Base-by-base conservation (phyloP, 225 moss, liverwort and hornwort genomes). In the Physcomitrium patens region DNA sequence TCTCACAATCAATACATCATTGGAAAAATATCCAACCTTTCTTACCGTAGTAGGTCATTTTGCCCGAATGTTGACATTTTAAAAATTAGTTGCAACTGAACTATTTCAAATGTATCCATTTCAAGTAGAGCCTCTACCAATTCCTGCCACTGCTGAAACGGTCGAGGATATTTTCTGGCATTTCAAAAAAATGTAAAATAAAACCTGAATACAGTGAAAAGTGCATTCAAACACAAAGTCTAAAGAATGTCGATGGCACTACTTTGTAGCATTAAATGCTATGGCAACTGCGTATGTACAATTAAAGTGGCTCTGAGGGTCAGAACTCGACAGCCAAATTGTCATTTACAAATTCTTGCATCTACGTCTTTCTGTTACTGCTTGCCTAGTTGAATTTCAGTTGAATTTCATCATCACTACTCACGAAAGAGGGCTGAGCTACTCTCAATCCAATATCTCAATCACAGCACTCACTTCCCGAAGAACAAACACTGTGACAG, bases 401-500 rank as follows among this genome's bases (percentile, higher is more conserved):
- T 80, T 68, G 77, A 70, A 80, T 26, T 43, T 57, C 13, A 19
- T 67, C 14, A 59, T 23, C 69, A 65, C 51, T 58, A 22, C 10
- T 58, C 24, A 26, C 23, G 9, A 41, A 52, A 64, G 24, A 65
- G 14, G 53, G 12, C 41, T 73, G 54, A 73, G 59, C 62, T 80
- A 43, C 60, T 65, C 70, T 62, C 77, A 67, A 59, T 45, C 64
- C 72, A 1, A 63, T 24, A 73, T 65, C 57, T 41, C 65, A 69
- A 43, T 55, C 70, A 62, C 56, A 55, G 13, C 54, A 68, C 50
- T 76, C 63, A 71, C 70, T 70, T 65, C 16, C 47, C 79, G 45
- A 48, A 71, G 77, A 72, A 68, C 77, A 75, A 86, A 82, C 4
- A 83, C 71, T 75, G 79, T 75, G 79, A 67, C 53, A 60, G 17